Conservation (phyloP, 192 early-diverging fungal genomes). For the Umbelopsis isabellina region DNA sequence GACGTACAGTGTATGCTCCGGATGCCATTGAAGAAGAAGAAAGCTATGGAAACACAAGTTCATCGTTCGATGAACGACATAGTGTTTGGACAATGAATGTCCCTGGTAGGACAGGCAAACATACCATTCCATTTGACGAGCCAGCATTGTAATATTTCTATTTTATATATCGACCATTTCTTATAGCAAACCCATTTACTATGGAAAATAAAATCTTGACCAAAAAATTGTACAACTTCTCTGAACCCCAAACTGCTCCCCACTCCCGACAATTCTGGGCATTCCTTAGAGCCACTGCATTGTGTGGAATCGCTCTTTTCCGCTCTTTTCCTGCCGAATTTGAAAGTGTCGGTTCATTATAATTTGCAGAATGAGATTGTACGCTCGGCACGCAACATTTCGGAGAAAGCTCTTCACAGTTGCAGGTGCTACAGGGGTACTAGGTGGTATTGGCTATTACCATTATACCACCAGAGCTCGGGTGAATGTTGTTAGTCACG, state of each 20-base stretch:
- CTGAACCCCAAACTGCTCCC: no score
- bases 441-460: not conserved
- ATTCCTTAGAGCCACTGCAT: no score
- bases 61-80: constrained; percentile 4
- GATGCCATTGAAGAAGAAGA: constrained; percentile 20
- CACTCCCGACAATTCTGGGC: no score
- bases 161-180: not conserved
- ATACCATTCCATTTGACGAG: not conserved
- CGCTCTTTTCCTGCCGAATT: no score
- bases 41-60: not conserved
- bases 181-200: not conserved
- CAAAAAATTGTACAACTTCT: no score
- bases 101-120: constrained; percentile 14
- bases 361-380: not conserved
- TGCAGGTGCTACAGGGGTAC: not conserved
- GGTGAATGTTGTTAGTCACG: not conserved
- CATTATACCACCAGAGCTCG: not conserved
- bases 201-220: not conserved
- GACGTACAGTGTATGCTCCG: not conserved
- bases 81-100: constrained; percentile 22
- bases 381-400: not conserved
- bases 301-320: no score
- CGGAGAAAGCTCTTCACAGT: not conserved
- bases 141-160: constrained; percentile 2
- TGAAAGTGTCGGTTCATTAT: no score